Conservation (phyloP, 2,329 filamentous ascomycete genomes). For the Cordyceps cateniannulata region DNA sequence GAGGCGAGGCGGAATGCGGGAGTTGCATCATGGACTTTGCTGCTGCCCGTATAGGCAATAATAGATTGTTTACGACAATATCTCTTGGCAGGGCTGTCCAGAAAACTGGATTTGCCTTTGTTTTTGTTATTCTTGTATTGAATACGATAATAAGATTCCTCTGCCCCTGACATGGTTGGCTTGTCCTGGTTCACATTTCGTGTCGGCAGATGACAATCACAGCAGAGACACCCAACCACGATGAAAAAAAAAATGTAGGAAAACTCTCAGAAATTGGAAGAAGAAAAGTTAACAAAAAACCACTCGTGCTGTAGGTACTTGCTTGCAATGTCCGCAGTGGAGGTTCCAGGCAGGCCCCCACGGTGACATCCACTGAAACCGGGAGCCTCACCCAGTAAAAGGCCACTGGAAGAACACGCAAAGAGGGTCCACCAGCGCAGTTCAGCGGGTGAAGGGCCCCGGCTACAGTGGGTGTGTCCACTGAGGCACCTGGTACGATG, state of each 20-base stretch:
- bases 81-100: background rate
- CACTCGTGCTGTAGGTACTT: too few species aligned
- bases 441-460: background rate
- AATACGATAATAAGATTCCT: background rate
- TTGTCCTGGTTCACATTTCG: too few species aligned
- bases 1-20: background rate
- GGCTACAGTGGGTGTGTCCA: background rate
- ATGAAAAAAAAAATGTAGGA: too few species aligned
- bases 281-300: too few species aligned
- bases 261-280: too few species aligned
- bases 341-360: background rate
- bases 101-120: background rate
- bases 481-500: background rate
- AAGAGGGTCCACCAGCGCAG: background rate
- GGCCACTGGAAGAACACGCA: background rate
- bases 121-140: background rate
- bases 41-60: background rate
- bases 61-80: background rate
- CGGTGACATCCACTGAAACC: background rate
- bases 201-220: too few species aligned
- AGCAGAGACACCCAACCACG: too few species aligned
- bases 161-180: too few species aligned
- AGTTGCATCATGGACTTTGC: background rate
- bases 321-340: background rate
- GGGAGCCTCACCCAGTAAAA: background rate